Evolutionary conservation across 169 alveolate genomes (phyloP), one percentile per base, ranked within the genome.

Genomic region (Theileria equi): DNA sequence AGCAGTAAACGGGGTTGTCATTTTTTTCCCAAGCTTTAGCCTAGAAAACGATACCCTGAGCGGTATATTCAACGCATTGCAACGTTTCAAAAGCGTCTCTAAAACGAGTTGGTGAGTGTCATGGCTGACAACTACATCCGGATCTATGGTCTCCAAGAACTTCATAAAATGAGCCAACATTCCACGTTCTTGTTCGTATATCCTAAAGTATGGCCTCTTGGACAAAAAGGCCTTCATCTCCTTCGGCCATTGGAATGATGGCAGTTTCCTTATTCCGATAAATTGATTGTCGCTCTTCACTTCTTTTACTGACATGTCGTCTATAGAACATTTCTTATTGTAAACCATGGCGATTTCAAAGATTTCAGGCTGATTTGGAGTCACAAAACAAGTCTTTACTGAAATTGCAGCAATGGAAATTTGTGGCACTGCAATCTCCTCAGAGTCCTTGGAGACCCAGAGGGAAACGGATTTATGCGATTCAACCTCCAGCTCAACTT

Each of bases 121-220:
- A 53, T 84, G 91, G 21, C 90, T 81, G 0, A 84, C 79, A 34
- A 84, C 60, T 10, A 84, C 60, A 29, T 84, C 91, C 8, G 91
- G 91, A 48, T 84, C 91, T 3, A 80, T 41, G 10, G 28, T 19
- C 67, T 57, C 29, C 8, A 55, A 50, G 36, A 60, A 32, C 16
- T 50, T 57, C 81, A 77, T 66, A 49, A 77, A 77, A 36, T 59
- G 35, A 3, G 86, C 81, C 41, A 77, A 44, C 45, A 77, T 38
- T 36, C 86, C 86, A 36, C 80, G 3, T 44, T 77, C 86, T 23
- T 77, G 74, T 31, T 77, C 86, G n/a, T 60, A 66, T 7, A 77
- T 53, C 6, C 86, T 40, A 49, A 77, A 66, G 55, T 77, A 77
- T 8, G 80, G 73, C 17, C 86, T 0, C 21, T 67, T 77, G 21